Base-by-base conservation (phyloP, 2,329 filamentous ascomycete genomes). In the Helotiales sp. region DNA sequence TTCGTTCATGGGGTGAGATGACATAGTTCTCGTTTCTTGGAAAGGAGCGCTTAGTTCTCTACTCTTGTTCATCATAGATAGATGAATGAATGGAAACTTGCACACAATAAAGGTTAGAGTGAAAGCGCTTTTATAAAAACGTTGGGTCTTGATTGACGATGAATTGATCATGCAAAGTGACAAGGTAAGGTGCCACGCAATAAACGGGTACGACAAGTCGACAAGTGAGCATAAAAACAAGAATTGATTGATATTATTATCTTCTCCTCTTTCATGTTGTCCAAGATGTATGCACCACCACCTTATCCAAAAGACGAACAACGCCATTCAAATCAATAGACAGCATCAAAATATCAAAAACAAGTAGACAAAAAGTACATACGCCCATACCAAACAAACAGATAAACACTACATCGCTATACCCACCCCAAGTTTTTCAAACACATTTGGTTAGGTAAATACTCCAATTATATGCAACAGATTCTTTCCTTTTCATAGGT, bases 381-480 rank as follows among this genome's bases (percentile, higher is more conserved):
- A n/a, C 40, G 40, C 54, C 54, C 32, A 37, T 32, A 57, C 30
- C 30, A 40, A 32, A 57, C 20, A 26, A 24, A 34, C 32, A 40
- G 26, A 8, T 3, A 20, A 20, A 34, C 8, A 55, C 54, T 24
- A 37, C 37, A 57, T 57, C 54, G 54, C 54, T 57, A 57, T 32
- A 57, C 28, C 54, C 54, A 6, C 11, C 49, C 49, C 24, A 30
- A 30, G 20, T 40, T 57, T 37, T 57, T 24, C 30, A 37, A 26
- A 57, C 54, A 57, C 20, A 24, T 57, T 24, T 37, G n/a, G 37
- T 13, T 47, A 15, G 11, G 34, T 60, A 63, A 49, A 37, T 67
- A 67, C 65, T 63, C 65, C 65, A 61, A 60, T 45, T 61, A 61
- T 59, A 58, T 64, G 57, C 66, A 57, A 57, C 55, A 61, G 20